These are phyloP conservation scores for Termitomyces eurrhizus DNA, from an alignment of 768 basidiomycete genomes.

Conservation along the genomic window DNA sequence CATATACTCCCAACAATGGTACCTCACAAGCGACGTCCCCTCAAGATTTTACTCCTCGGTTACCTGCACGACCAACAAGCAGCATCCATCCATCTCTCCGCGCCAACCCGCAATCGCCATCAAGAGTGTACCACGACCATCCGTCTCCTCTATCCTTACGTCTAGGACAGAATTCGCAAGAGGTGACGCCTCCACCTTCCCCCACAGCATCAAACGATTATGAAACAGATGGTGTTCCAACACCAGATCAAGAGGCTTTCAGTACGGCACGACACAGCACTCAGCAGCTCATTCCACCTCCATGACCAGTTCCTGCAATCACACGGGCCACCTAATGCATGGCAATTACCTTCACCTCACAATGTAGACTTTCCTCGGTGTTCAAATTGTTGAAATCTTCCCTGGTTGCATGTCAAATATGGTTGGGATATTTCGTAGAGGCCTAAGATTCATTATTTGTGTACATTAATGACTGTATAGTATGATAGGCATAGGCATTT, in stretches of 20 bases:
- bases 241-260: conserved; percentile 7
- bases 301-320: not conserved
- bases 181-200: conserved; percentile 27
- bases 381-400: not conserved
- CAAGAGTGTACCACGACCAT: conserved; percentile 29
- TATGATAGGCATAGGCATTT: not conserved
- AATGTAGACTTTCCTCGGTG: not conserved
- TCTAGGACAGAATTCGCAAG: conserved; percentile 15
- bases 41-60: conserved; percentile 70
- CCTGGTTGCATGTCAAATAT: not conserved
- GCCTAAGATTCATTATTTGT: not conserved
- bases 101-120: conserved; percentile 46
- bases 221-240: conserved; percentile 20
- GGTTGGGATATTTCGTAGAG: not conserved
- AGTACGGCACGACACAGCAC: not conserved
- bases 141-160: conserved; percentile 22
- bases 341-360: not conserved
- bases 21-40: conserved; percentile 26
- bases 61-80: conserved; percentile 62
- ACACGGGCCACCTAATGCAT: not conserved
- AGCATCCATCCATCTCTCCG: conserved; percentile 81
- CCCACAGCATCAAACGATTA: conserved; percentile 23
- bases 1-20: conserved; percentile 15
- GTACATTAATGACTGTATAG: conserved; percentile 3
- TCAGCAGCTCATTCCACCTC: conserved; percentile 6